Evolutionary conservation across 129 eudicot genomes (phyloP), one percentile per base, ranked within the genome.

Genomic region (Saposhnikovia divaricata): DNA sequence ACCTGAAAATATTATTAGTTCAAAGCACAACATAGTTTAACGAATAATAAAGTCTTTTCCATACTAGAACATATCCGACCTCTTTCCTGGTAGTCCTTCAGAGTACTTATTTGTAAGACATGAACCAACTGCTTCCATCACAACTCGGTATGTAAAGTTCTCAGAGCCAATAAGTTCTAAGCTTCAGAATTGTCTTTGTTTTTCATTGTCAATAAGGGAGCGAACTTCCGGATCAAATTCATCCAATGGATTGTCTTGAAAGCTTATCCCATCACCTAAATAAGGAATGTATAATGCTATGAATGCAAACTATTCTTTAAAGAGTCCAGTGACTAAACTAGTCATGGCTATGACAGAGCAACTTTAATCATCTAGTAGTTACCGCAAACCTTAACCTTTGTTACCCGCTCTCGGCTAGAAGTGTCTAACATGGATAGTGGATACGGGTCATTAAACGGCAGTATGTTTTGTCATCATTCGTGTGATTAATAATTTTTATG

Each of bases 61-160:
- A 23, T 15, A 53, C 63, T 27, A 5, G 57, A 28, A 65, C 4
- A 16, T 27, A 55, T 48, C 78, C 77, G 69, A 94, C 98, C 98
- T 89, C 87, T 94, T 94, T 12, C 98, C 98, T 37, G 98, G 97
- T 66, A 92, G 86, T 59, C 98, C 98, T 87, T 94, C 98, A 71
- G 98, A 94, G 48, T 94, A 94, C 81, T 94, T 94, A 85, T 94
- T n/a, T n/a, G n/a, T n/a, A n/a, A n/a, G n/a, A n/a, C n/a, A n/a
- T n/a, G n/a, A n/a, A n/a, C n/a, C n/a, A 75, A 92, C 98, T 75
- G 97, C 98, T 81, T 94, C 98, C 98, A 94, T 94, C 68, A 92
- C 98, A 51, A 97, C 98, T 79, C 96, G 90, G 43, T 93, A 94
- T 25, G 98, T 94, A 87, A 92, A 94, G 82, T 94, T 94, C 98